These are phyloP conservation scores for Mucor sp. DNA, from an alignment of 371 early-diverging fungal genomes.

Conservation along the genomic window DNA sequence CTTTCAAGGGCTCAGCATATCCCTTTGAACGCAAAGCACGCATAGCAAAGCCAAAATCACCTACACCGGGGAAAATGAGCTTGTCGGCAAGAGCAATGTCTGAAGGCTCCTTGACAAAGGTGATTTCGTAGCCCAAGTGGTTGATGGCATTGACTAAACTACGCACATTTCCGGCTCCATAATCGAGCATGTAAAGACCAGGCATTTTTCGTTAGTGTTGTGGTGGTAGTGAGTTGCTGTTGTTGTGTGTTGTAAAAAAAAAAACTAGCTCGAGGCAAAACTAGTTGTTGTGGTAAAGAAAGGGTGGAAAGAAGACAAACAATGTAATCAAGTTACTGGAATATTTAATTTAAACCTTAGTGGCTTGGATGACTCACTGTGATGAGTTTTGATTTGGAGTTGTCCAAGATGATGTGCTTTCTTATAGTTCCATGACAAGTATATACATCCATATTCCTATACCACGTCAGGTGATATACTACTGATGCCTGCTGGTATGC, in stretches of 20 bases:
- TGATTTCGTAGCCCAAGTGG: constrained; percentile 84
- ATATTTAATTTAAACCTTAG: neutral
- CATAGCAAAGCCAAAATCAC: constrained; percentile 95
- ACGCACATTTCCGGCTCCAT: constrained; percentile 98
- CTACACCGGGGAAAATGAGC: constrained; percentile 98
- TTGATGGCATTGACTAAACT: constrained; percentile 94
- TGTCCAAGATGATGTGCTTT: neutral
- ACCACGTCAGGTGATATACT: too few species aligned
- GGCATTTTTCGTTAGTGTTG: constrained; percentile 39
- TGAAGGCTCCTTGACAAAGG: constrained; percentile 66
- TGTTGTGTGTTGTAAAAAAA: neutral
- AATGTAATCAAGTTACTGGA: neutral
- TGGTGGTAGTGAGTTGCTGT: neutral
- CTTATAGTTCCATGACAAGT: neutral
- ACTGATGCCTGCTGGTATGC: too few species aligned
- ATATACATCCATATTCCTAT: too few species aligned
- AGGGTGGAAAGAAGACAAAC: neutral
- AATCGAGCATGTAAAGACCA: constrained; percentile 86
- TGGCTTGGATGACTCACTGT: constrained; percentile 24
- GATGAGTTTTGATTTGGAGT: constrained; percentile 4
- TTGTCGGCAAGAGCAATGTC: constrained; percentile 94
- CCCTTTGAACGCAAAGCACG: constrained; percentile 73
- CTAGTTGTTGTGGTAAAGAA: neutral
- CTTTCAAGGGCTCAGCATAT: constrained; percentile 77
- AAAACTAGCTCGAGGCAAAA: neutral